Evolutionary conservation across 176 grass and related monocot genomes (phyloP).

Genomic region (Pontederia crassipes): DNA sequence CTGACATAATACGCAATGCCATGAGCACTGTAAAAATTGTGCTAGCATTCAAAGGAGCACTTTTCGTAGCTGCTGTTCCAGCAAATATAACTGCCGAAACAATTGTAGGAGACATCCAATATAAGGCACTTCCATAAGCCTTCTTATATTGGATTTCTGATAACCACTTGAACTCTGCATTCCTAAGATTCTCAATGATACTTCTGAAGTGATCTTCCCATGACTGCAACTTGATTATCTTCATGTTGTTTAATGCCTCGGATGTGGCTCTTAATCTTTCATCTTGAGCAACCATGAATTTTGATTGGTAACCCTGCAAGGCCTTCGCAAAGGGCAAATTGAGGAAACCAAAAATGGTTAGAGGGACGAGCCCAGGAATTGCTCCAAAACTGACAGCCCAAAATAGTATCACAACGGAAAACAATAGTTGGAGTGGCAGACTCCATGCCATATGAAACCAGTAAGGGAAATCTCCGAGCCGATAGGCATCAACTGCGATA

Average conservation of each 20-base stretch:
- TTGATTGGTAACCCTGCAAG: constrained; percentile 57
- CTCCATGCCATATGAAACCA: constrained; percentile 91
- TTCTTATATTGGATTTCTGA: constrained; percentile 64
- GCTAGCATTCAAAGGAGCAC: constrained; percentile 61
- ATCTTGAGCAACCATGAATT: constrained; percentile 85
- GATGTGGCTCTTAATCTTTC: constrained; percentile 61
- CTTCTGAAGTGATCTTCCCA: constrained; percentile 64
- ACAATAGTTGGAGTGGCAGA: constrained; percentile 46
- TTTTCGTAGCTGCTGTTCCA: constrained; percentile 39
- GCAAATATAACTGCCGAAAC: constrained; percentile 71
- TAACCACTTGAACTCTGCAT: constrained; percentile 72
- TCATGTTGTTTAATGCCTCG: constrained; percentile 86
- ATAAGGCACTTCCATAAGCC: constrained; percentile 58
- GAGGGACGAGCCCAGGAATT: constrained; percentile 58
- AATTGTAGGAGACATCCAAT: constrained; percentile 72
- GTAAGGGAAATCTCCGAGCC: constrained; percentile 63
- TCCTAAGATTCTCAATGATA: constrained; percentile 44
- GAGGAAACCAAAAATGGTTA: constrained; percentile 54
- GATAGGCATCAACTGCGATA: constrained; percentile 72
- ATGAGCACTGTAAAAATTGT: constrained; percentile 73
- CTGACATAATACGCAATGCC: constrained; percentile 65
- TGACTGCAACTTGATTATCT: constrained; percentile 93
- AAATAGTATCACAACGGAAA: constrained; percentile 53
- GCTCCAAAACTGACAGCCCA: constrained; percentile 64
- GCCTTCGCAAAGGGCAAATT: constrained; percentile 71